Evolutionary conservation across 225 moss, liverwort and hornwort genomes (phyloP), one percentile per base, ranked within the genome.

Genomic region (Bryoerythrophyllum caledonicum): DNA sequence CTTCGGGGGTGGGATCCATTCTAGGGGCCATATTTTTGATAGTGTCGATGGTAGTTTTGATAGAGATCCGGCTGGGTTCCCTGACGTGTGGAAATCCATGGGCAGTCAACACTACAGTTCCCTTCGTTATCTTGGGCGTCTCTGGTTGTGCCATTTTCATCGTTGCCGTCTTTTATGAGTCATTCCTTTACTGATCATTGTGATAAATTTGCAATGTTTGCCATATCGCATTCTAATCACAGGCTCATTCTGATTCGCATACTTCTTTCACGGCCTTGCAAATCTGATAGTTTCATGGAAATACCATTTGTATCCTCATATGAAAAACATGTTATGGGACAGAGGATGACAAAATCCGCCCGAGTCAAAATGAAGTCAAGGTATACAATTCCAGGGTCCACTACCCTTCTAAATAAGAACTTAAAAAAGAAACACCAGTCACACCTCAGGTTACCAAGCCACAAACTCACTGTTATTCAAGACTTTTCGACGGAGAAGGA

Each of bases 141-240:
- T 88, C 82, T 14, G 93, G 91, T 34, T 88, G 88, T 56, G 76
- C 85, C 3, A 91, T 91, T 52, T 94, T 94, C n/a, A 84, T 90
- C 1, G 86, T 84, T 40, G 83, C 88, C 35, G 90, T 94, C 7
- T 87, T 90, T 26, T 79, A 91, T 13, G 93, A 88, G 65, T 88
- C 87, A 5, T 53, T 77, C 7, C 44, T 56, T 52, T 76, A 76
- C 21, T 76, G 40, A 60, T 7, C 37, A 37, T 53, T 63, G 40
- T 20, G 13, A 32, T 32, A 32, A 41, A 27, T 60, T 58, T 17
- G 26, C 15, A 13, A 16, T 51, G 9, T 72, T 27, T 41, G 60
- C 13, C n/a, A n/a, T n/a, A 2, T 8, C 60, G n/a, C 67, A 8
- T 68, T 60, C 14, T 49, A 63, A 26, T 35, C 8, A 16, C 4